Base-by-base conservation (phyloP, 2,329 filamentous ascomycete species). In the Pestalotiopsis sp. region DNA sequence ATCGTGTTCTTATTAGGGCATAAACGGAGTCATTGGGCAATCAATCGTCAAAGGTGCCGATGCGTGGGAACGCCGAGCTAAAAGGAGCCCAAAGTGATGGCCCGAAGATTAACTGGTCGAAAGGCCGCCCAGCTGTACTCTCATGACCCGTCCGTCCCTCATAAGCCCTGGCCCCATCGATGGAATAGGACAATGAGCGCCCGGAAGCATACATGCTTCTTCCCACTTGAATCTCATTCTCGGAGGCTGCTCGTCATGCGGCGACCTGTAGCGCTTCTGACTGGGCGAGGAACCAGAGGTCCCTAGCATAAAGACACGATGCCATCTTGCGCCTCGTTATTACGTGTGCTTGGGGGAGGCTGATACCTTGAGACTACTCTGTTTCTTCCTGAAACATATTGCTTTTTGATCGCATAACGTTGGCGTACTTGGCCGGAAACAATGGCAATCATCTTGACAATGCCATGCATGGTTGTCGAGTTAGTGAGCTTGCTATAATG, bases 171-270 rank as follows among this genome's bases (percentile, higher is more conserved):
- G 45, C 45, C 70, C 72, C 68, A 67, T 70, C 67, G 36, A 65
- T 64, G 61, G 45, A 65, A 59, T 69, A 68, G 70, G 71, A 65
- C 62, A 68, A 69, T 69, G 69, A 72, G 62, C 70, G 69, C 68
- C 74, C 70, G 70, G 7, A 66, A 69, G 52, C 73, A 76, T 76
- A 76, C 75, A 73, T 68, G 73, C 69, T 71, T 68, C 70, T 69
- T 74, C 77, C 79, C 75, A 78, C 76, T 78, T 74, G 72, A 75
- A 68, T 61, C 73, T 70, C 69, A 23, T n/a, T 27, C 57, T 60
- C 27, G 57, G 57, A 59, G 57, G 31, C 41, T 61, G 58, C 59
- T 20, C 59, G 27, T 40, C 59, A 40, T 40, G 62, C 62, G n/a
- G n/a, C 20, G 59, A 70, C 65, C 31, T 56, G 41, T 25, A 31